Evolutionary conservation across 805 yeast species (phyloP).

Genomic region (Wickerhamiella nectarea): DNA sequence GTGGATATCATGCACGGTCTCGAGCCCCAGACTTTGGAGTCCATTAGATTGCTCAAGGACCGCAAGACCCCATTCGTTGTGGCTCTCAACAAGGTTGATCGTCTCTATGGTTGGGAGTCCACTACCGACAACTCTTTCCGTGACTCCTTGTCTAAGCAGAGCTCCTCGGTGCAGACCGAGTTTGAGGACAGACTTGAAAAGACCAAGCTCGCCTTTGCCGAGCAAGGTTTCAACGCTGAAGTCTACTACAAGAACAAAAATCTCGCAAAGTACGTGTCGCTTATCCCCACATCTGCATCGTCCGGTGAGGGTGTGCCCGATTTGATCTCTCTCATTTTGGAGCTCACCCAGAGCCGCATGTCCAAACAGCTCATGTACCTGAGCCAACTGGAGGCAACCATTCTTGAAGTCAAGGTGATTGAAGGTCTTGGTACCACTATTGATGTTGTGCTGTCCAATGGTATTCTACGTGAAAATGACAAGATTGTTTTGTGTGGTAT

Average conservation of each 20-base stretch:
- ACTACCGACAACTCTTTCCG: conserved; percentile 91
- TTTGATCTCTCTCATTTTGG: conserved; percentile 85
- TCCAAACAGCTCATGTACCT: conserved; percentile 94
- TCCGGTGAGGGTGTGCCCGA: conserved; percentile 99
- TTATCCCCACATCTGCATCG: conserved; percentile 97
- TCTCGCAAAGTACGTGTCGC: conserved; percentile 83
- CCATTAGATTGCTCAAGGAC: conserved; percentile 81
- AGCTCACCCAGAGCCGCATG: conserved; percentile 97
- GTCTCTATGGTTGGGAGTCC: conserved; percentile 88
- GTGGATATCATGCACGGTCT: conserved; percentile 98
- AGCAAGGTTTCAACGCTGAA: conserved; percentile 97
- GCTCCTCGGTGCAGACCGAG: conserved; percentile 76
- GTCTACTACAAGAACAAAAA: conserved; percentile 90
- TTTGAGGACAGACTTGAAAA: conserved; percentile 75
- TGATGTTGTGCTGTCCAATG: conserved; percentile 95
- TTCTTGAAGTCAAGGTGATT: conserved; percentile 91
- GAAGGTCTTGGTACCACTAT: conserved; percentile 99
- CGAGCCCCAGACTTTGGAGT: conserved; percentile 94
- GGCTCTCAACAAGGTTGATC: conserved; percentile 93
- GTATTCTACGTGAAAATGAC: conserved; percentile 89
- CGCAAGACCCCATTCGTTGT: conserved; percentile 97
- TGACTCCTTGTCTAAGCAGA: conserved; percentile 76
- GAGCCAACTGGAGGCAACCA: conserved; percentile 87
- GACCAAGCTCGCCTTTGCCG: conserved; percentile 84
- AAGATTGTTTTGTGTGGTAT: conserved; percentile 91